phyloP scores from a whole-genome alignment of 306 rosid species.

The Quercus suber region DNA sequence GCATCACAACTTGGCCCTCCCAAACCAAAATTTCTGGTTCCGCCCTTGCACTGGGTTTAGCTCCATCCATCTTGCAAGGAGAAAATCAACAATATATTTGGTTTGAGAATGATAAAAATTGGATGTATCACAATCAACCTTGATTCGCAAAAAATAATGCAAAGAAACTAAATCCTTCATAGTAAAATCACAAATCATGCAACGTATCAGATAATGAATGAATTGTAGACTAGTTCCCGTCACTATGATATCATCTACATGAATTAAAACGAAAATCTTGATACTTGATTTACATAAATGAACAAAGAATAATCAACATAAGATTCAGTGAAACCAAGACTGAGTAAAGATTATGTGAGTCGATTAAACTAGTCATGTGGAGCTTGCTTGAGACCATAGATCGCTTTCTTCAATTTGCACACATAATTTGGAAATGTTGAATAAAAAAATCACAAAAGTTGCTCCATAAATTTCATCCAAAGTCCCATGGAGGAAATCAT shows the following conservation, averaged over 20 bases:
- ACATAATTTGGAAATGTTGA: neutral
- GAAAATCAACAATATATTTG: too few species aligned
- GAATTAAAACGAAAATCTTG: neutral
- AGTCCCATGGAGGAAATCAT: neutral
- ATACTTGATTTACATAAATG: neutral
- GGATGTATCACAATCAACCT: neutral
- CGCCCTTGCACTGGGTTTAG: too few species aligned
- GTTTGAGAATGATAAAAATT: too few species aligned
- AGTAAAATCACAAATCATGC: neutral
- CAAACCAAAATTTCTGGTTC: too few species aligned
- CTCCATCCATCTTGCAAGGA: too few species aligned
- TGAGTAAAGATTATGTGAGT: neutral
- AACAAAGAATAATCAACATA: neutral
- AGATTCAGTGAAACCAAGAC: neutral
- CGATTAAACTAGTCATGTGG: neutral
- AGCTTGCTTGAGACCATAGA: too few species aligned
- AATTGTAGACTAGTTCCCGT: neutral
- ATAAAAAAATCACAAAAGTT: neutral
- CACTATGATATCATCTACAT: neutral
- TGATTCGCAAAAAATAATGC: too few species aligned
- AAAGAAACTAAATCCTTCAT: neutral
- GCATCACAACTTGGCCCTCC: too few species aligned
- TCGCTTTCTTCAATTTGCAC: neutral
- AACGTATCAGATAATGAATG: neutral
- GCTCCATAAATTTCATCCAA: too few species aligned